Percentiles rank a stretch among this genome's conserved stretches.
Conservation (phyloP, 2,329 filamentous ascomycete genomes). For the Aspergillus viridinutans region DNA sequence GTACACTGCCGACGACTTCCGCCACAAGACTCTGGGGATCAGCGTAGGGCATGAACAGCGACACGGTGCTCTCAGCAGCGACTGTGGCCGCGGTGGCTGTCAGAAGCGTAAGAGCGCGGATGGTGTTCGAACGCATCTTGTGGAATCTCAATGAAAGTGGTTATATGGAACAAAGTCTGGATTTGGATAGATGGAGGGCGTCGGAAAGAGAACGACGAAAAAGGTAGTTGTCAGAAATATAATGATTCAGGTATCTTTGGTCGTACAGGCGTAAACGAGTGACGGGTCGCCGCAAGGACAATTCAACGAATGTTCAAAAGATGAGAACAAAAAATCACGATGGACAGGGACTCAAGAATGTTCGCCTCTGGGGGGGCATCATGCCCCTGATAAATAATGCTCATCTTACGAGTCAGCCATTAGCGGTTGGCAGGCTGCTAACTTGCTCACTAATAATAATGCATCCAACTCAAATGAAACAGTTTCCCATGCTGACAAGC, state of each 20-base stretch:
- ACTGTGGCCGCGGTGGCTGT: neutral
- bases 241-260: neutral
- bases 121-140: neutral
- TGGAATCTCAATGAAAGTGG: neutral
- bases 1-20: neutral
- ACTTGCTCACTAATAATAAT: too few relatives aligned
- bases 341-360: neutral
- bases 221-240: neutral
- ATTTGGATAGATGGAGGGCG: neutral
- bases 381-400: neutral
- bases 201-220: neutral
- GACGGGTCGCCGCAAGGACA: neutral
- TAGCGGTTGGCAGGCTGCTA: neutral
- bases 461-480: too few relatives aligned
- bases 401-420: neutral
- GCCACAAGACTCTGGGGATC: neutral
- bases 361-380: neutral
- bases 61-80: slow-evolving; percentile 17
- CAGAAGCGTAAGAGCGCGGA: neutral
- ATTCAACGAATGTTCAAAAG: neutral
- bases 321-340: neutral
- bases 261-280: neutral
- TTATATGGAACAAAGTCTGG: neutral
- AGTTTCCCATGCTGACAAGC: neutral
- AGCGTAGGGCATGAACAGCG: slow-evolving; percentile 16